Conservation (phyloP, 163 green algal genomes). For the Prototheca wickerhamii region DNA sequence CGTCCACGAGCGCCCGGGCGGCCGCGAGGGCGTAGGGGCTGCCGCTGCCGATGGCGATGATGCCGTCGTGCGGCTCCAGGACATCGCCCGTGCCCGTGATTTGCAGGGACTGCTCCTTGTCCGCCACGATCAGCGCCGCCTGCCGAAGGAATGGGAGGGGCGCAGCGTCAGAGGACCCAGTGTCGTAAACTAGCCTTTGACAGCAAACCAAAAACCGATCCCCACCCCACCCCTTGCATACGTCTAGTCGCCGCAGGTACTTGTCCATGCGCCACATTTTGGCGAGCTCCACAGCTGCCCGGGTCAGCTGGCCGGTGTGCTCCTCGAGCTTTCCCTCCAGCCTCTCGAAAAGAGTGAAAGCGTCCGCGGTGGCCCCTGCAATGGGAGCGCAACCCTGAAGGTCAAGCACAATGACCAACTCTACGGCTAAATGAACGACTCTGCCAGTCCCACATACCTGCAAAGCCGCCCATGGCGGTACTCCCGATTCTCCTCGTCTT, state of each 20-base stretch:
- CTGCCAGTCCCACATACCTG: slow-evolving; percentile 22
- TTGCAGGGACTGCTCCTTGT: slow-evolving; percentile 55
- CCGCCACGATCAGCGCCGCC: slow-evolving; percentile 79
- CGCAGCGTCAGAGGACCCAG: too few species aligned
- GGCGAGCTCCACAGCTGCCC: slow-evolving; percentile 85
- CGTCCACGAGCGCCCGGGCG: slow-evolving; percentile 75
- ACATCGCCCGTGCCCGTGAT: slow-evolving; percentile 92
- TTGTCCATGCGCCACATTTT: slow-evolving; percentile 96
- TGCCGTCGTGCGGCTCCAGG: slow-evolving; percentile 85
- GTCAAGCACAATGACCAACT: not conserved
- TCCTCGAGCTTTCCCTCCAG: slow-evolving; percentile 75
- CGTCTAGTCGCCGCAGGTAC: slow-evolving; percentile 81
- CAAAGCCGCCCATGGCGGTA: slow-evolving; percentile 61
- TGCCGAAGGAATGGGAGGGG: slow-evolving; percentile 22
- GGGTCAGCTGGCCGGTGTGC: slow-evolving; percentile 79
- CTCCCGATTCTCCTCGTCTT: slow-evolving; percentile 76
- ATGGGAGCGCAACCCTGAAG: not conserved
- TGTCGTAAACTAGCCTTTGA: too few species aligned
- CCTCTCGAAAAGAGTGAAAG: slow-evolving; percentile 69
- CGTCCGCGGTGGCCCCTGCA: slow-evolving; percentile 62
- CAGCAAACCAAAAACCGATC: too few species aligned
- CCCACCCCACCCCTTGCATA: too few species aligned
- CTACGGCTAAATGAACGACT: not conserved
- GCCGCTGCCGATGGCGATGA: slow-evolving; percentile 82
- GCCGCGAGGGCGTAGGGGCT: slow-evolving; percentile 73